phyloP scores from a whole-genome alignment of 352 stramenopile genomes.

The Phytophthora citricola region DNA sequence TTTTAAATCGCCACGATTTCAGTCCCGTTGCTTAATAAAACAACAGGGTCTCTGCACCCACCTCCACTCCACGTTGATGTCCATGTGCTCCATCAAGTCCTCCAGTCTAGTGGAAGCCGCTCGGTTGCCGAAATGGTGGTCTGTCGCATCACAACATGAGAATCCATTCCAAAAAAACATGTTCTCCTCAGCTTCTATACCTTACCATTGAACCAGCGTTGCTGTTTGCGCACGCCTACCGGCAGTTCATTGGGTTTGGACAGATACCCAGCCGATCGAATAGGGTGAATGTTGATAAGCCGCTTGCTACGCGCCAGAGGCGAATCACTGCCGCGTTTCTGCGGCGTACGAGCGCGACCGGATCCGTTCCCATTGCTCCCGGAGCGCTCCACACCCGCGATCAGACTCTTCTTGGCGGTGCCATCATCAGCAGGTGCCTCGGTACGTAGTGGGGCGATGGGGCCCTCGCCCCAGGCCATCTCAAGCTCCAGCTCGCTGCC shows the following conservation, averaged over 20 bases:
- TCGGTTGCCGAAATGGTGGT: conserved; percentile 87
- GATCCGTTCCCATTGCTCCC: conserved; percentile 75
- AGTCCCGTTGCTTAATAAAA: background rate
- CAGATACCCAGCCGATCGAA: conserved; percentile 70
- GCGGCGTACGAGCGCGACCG: conserved; percentile 62
- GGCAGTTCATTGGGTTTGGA: conserved; percentile 75
- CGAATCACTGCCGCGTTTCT: conserved; percentile 65
- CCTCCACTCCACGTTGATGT: conserved; percentile 88
- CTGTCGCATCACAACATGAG: conserved; percentile 35
- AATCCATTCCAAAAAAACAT: background rate
- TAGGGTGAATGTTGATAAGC: conserved; percentile 83
- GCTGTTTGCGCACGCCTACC: conserved; percentile 72
- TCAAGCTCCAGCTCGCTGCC: conserved; percentile 79
- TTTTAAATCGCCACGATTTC: background rate
- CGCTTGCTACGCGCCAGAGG: conserved; percentile 70
- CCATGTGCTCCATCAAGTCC: conserved; percentile 90
- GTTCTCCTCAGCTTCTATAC: background rate
- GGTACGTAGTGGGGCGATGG: conserved; percentile 70
- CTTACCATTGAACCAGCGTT: conserved; percentile 86
- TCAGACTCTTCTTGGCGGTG: conserved; percentile 23
- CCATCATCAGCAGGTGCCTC: conserved; percentile 21
- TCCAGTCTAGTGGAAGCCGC: conserved; percentile 73
- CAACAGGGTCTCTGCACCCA: conserved; percentile 21
- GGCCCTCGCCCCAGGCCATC: conserved; percentile 80
- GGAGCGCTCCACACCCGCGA: conserved; percentile 36